Base-by-base conservation (phyloP, 2,329 filamentous ascomycete genomes). In the Ascochyta pisi region DNA sequence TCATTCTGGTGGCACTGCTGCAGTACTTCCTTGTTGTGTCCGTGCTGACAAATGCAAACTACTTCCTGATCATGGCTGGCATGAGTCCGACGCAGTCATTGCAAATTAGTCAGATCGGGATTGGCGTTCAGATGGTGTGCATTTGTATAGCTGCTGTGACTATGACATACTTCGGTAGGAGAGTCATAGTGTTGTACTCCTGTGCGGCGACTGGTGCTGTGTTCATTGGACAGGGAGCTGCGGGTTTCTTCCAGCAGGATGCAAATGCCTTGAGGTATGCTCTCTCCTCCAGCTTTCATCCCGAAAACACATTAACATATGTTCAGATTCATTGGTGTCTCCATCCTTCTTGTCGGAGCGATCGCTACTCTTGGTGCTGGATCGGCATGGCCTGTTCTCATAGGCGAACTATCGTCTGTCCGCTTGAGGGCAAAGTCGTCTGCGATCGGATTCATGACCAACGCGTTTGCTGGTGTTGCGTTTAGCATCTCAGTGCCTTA, bases 361-460 rank as follows among this genome's bases (percentile, higher is more conserved):
- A 37, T 43, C 7, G 22, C 47, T 43, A n/a, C 47, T 6, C 47
- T 43, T 6, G n/a, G 39, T 43, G 31, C 31, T 3, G 33, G 33
- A 12, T 23, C 49, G 15, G 19, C 49, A 27, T 45, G 49, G 26
- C 34, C 33, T 9, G 33, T 39, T 13, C 34, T 27, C 27, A 42
- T 35, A 12, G 29, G 34, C 27, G 24, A 39, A 73, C 75, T 96
- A 29, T 91, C 90, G 0, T 91, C 90, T 0, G 85, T 89, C 15
- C 84, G 91, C 4, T 82, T 96, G 31, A 89, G 92, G 70, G 91
- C 93, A 77, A 96, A 96, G 81, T 95, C 91, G 0, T 47, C 34
- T 13, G 53, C 53, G 15, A 88, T 95, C 26, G 39, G 91, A 92
- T 83, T 95, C 5, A 90, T 89, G 2, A 87, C 91, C 44, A 89